Evolutionary conservation across 78 protist genomes (phyloP), one percentile per base, ranked within the genome.

Genomic region (Cyanophora paradoxa): DNA sequence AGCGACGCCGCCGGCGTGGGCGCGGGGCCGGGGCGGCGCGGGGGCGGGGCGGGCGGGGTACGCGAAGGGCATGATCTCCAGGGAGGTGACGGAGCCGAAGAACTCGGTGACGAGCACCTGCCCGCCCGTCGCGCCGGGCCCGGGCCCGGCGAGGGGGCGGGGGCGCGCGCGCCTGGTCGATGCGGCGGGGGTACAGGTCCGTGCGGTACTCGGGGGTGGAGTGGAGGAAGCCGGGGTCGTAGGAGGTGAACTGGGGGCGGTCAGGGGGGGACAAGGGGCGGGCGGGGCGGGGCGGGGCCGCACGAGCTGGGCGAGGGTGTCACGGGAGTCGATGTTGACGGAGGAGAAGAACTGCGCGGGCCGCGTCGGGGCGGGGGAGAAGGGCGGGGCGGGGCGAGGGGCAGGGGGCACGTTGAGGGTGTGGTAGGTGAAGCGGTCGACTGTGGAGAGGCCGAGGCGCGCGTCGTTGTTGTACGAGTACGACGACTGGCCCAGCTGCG

Each of bases 341-440:
- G 28, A 16, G 11, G 5, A 6, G 36, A 77, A 41, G 44, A 66
- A 14, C 61, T 66, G 37, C 65, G n/a, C n/a, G n/a, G n/a, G n/a
- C n/a, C n/a, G n/a, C n/a, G n/a, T n/a, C n/a, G n/a, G n/a, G n/a
- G n/a, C n/a, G n/a, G n/a, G n/a, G n/a, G n/a, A n/a, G n/a, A n/a
- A n/a, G n/a, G n/a, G n/a, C n/a, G n/a, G n/a, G n/a, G n/a, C n/a
- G n/a, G n/a, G n/a, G n/a, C n/a, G n/a, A n/a, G n/a, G n/a, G n/a
- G n/a, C n/a, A n/a, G n/a, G n/a, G n/a, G n/a, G n/a, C n/a, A n/a
- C n/a, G n/a, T n/a, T n/a, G n/a, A 77, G 69, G n/a, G 82, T 70
- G 46, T 3, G 8, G 80, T 79, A 89, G 17, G 95, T 91, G 61
- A 91, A 90, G 74, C 95, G 78, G 56, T 91, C 95, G 44, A 86